Evolutionary conservation across 331 rosid genomes (phyloP), one percentile per base, ranked within the genome.

Genomic region (Erythrophleum ivorense): DNA sequence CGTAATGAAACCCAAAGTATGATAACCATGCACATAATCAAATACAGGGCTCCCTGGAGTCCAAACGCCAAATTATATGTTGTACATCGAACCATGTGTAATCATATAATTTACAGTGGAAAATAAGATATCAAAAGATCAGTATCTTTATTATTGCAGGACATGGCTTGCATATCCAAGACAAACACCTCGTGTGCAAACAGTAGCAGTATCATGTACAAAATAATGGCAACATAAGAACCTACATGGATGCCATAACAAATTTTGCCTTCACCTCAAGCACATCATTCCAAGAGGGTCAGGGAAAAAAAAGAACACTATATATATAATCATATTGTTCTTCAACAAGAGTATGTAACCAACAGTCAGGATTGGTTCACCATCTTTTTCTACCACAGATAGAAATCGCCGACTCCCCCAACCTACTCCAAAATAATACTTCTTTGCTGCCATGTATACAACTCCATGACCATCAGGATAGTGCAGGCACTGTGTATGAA

Each of bases 401-500:
- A 92, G 86, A 78, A 94, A 94, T 45, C 84, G 87, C 1, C 94
- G 93, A 50, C 84, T 83, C 76, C 97, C 98, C 41, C 98, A 96
- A 4, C 98, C 98, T 8, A 94, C 98, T 71, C 98, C 97, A 85
- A 94, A 94, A 88, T 94, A 94, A 88, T 94, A 87, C 85, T 92
- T 94, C 89, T 94, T 94, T 45, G 91, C 97, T 0, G 98, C 94
- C 92, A 94, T 73, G 86, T 94, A 94, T 41, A 88, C 91, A 36
- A 85, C 83, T 60, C 29, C 29, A 24, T 24, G 29, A 24, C 97
- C 97, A 78, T 84, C 81, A 46, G 91, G 92, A 84, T 78, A 74
- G 64, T 68, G 29, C 29, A 24, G 29, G 29, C 29, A 24, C 29
- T 24, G 29, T 24, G 29, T 24, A 74, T 53, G 9, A 36, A 75